Percentiles rank a stretch among this genome's conserved stretches.
phyloP scores from a whole-genome alignment of 306 rosid genomes.

The Acacia acuminata region DNA sequence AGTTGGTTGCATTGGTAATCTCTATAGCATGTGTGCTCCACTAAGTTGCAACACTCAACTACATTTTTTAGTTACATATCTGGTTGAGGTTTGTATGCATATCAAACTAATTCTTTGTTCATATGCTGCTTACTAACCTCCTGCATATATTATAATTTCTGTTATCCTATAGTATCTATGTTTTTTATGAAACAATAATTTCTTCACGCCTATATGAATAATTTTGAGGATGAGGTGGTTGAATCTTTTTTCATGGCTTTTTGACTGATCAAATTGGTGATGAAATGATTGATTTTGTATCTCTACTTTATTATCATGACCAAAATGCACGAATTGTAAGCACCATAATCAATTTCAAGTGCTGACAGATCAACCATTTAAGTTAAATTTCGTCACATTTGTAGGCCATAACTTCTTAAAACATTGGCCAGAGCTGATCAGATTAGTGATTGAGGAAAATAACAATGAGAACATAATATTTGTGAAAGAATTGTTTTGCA shows the following conservation, averaged over 20 bases:
- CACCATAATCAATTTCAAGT: background rate
- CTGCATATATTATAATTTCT: no score
- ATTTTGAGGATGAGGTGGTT: no score
- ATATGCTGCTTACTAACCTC: no score
- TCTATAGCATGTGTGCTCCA: no score
- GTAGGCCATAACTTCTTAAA: slow-evolving; percentile 16
- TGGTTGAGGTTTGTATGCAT: no score
- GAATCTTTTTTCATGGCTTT: background rate
- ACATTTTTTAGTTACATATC: no score
- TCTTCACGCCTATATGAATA: no score
- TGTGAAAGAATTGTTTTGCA: background rate
- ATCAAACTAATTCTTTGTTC: no score
- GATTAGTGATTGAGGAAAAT: slow-evolving; percentile 2
- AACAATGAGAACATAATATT: slow-evolving; percentile 17
- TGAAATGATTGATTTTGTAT: background rate
- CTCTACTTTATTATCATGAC: background rate
- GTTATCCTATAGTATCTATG: no score
- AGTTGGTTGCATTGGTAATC: no score
- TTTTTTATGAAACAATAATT: no score
- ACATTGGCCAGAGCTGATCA: background rate
- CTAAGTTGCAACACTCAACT: no score
- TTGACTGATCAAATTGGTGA: background rate
- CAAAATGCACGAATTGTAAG: slow-evolving; percentile 26
- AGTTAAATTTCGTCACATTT: slow-evolving; percentile 19
- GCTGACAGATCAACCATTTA: slow-evolving; percentile 10